Conservation (phyloP, 2,329 filamentous ascomycete species). For the Exophiala alcalophila region DNA sequence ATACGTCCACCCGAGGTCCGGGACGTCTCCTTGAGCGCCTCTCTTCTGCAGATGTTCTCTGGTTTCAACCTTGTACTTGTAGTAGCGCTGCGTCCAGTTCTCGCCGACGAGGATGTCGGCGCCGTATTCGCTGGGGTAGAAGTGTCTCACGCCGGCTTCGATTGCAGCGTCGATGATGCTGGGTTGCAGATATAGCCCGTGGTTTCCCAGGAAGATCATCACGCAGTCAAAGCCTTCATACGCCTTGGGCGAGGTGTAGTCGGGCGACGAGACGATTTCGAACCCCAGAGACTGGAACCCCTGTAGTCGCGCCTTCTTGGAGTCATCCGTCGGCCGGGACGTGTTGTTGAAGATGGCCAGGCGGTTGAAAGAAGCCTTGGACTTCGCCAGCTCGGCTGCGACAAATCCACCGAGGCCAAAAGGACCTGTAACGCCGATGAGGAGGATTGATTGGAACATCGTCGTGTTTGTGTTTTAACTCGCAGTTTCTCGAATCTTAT, state of each 20-base stretch:
- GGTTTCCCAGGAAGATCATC: conserved; percentile 19
- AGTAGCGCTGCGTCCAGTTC: conserved; percentile 19
- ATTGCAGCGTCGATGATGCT: conserved; percentile 42
- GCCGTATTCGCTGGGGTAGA: conserved; percentile 39
- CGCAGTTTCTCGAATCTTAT: too few species aligned
- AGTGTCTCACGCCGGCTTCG: conserved; percentile 41
- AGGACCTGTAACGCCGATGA: conserved; percentile 2
- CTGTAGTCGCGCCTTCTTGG: conserved; percentile 3
- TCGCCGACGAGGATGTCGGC: conserved; percentile 16
- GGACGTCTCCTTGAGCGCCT: conserved; percentile 14
- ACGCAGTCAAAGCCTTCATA: conserved; percentile 22
- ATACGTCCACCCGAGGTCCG: conserved; percentile 33
- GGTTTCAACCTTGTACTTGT: conserved; percentile 33
- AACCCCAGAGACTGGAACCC: conserved; percentile 2
- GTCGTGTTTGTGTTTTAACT: too few species aligned
- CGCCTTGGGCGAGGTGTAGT: conserved; percentile 3
- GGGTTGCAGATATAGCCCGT: conserved; percentile 30
- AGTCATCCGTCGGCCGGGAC: conserved; percentile 1
- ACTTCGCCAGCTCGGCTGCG: conserved; percentile 3
- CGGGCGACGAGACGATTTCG: conserved; percentile 4
- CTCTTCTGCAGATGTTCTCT: conserved; percentile 32
- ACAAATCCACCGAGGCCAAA: conserved; percentile 7
- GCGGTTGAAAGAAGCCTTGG: conserved; percentile 2
- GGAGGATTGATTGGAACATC: conserved; percentile 11
- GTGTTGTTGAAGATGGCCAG: conserved; percentile 13